A percentile compares a stretch with the other conserved stretches of the same genome.
These are phyloP conservation scores for Azolla pinnata DNA, from an alignment of 75 land plant genomes.

Conservation along the genomic window DNA sequence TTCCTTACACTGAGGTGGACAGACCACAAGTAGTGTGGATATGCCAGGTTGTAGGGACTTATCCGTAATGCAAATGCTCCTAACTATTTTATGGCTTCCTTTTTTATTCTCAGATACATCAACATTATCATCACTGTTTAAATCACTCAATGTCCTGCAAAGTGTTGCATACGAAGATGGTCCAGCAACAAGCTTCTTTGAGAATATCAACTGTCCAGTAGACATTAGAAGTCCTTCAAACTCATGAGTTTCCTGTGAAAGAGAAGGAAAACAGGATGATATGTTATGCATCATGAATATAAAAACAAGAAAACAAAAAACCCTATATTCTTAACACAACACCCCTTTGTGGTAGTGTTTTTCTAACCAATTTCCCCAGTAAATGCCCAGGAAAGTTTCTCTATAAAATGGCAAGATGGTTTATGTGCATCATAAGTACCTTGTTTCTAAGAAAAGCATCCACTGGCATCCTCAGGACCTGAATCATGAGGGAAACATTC, in stretches of 20 bases:
- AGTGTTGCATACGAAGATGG: conserved; percentile 32
- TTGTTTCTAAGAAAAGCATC: conserved; percentile 28
- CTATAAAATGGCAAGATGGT: too few relatives aligned
- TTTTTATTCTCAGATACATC: background rate
- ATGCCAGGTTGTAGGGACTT: conserved; percentile 46
- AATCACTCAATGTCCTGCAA: conserved; percentile 9
- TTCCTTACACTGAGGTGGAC: conserved; percentile 81
- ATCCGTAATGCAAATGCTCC: conserved; percentile 66
- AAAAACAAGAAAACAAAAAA: background rate
- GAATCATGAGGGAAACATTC: conserved; percentile 2
- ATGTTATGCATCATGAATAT: too few relatives aligned
- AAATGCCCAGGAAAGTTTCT: too few relatives aligned
- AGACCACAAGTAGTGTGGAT: conserved; percentile 50
- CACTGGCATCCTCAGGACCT: conserved; percentile 67
- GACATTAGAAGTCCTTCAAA: conserved; percentile 61
- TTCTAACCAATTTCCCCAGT: too few relatives aligned
- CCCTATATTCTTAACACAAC: background rate
- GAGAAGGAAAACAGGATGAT: background rate
- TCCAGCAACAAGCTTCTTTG: conserved; percentile 51
- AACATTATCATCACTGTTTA: background rate
- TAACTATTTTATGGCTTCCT: conserved; percentile 36
- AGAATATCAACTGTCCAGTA: conserved; percentile 70
- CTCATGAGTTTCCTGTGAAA: conserved; percentile 43
- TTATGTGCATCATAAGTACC: too few relatives aligned
- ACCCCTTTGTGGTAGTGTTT: background rate